A percentile compares a stretch with the other conserved stretches of the same genome.
Conservation (phyloP, 148 eudicot genomes). For the Diospyros lotus region DNA sequence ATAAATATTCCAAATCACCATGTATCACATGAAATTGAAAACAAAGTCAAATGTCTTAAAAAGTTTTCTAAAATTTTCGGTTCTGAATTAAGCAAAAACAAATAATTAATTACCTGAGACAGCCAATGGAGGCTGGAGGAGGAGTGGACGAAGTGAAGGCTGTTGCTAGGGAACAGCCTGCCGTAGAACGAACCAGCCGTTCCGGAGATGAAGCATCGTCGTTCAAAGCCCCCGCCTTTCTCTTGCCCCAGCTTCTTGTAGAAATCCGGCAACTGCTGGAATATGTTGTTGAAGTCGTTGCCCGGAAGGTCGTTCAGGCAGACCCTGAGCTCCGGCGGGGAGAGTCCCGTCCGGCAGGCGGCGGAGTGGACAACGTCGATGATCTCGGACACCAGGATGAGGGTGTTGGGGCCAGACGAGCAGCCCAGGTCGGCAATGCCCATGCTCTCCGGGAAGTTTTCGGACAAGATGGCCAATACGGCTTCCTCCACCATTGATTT, state of each 20-base stretch:
- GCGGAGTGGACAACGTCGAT: conserved; percentile 18
- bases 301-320: conserved; percentile 61
- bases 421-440: conserved; percentile 72
- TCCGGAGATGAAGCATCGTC: conserved; percentile 39
- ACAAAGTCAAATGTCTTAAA: neutral
- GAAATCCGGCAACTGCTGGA: conserved; percentile 30
- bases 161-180: conserved; percentile 42
- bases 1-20: too few species aligned
- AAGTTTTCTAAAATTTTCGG: neutral
- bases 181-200: conserved; percentile 64
- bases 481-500: conserved; percentile 42
- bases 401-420: conserved; percentile 57
- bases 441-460: conserved; percentile 22
- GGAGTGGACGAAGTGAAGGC: conserved; percentile 69
- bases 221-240: conserved; percentile 24
- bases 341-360: conserved; percentile 3
- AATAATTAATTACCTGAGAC: conserved; percentile 46
- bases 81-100: neutral
- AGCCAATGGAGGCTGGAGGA: conserved; percentile 84
- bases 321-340: conserved; percentile 38
- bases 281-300: conserved; percentile 63
- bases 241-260: conserved; percentile 23
- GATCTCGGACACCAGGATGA: conserved; percentile 26
- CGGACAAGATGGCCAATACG: conserved; percentile 21
- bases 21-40: neutral